Conservation (phyloP, 345 rosid genomes). For the Hypericum perforatum region DNA sequence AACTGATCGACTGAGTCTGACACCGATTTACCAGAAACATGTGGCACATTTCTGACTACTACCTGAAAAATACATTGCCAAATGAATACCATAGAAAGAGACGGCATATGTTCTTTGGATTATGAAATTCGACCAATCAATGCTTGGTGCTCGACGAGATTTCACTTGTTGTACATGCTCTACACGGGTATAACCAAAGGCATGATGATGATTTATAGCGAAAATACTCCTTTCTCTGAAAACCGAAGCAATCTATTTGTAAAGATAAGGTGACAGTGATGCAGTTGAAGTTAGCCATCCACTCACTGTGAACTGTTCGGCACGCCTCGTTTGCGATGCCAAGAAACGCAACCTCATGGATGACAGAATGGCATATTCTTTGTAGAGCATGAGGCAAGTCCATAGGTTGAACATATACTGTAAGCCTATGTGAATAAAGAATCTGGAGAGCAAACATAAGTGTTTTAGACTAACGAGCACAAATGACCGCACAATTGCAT, state of each 20-base stretch:
- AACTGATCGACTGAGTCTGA: constrained; percentile 65
- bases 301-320: constrained; percentile 95
- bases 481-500: no score
- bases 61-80: constrained; percentile 37
- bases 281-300: constrained; percentile 1
- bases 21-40: constrained; percentile 38
- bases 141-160: no score
- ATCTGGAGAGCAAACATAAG: constrained; percentile 40
- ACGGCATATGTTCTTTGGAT: no score
- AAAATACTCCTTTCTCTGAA: no score
- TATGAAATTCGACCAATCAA: no score
- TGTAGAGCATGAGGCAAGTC: constrained; percentile 87
- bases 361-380: constrained; percentile 70
- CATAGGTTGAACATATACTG: constrained; percentile 76
- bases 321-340: constrained; percentile 66
- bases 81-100: no score
- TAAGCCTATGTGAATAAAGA: constrained; percentile 80
- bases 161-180: no score
- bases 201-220: no score
- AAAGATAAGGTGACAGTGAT: no score
- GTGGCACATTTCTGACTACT: constrained; percentile 76
- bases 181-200: no score
- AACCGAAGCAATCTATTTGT: no score
- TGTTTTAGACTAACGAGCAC: constrained; percentile 1
- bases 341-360: constrained; percentile 71